These are phyloP conservation scores for Arthrobotrys sinensis DNA, from an alignment of 2,329 filamentous ascomycete genomes.

Conservation along the genomic window DNA sequence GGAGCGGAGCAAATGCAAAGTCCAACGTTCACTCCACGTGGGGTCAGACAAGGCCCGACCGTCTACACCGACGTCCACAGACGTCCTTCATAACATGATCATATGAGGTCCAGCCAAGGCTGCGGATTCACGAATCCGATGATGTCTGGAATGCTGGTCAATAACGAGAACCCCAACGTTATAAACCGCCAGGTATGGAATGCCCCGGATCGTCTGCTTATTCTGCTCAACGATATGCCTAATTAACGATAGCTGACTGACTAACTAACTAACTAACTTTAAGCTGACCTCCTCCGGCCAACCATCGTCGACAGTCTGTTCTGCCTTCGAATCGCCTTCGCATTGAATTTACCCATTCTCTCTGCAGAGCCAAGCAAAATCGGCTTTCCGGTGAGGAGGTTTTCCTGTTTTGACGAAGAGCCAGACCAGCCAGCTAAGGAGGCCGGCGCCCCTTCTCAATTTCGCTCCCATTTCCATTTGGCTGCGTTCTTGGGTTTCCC, in stretches of 20 bases:
- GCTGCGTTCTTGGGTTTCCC: conserved; percentile 22
- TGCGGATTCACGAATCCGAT: not conserved
- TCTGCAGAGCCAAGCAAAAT: conserved; percentile 35
- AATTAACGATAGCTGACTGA: not conserved
- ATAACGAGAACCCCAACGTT: not conserved
- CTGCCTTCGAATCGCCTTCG: not conserved
- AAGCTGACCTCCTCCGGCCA: not conserved
- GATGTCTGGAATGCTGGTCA: not conserved
- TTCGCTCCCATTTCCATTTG: conserved; percentile 45
- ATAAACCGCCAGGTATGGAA: not conserved
- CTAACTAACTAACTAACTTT: not conserved
- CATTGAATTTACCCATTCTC: conserved; percentile 11
- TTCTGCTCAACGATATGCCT: not conserved
- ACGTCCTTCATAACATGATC: not conserved
- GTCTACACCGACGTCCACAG: not conserved
- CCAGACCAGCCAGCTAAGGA: conserved; percentile 27
- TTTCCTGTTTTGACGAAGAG: conserved; percentile 39
- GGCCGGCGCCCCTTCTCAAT: conserved; percentile 46
- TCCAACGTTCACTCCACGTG: conserved; percentile 3
- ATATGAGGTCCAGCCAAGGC: not conserved
- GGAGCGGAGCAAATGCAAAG: not conserved
- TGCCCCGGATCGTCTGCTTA: conserved; percentile 11
- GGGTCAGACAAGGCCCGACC: conserved; percentile 1
- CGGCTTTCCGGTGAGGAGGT: conserved; percentile 15
- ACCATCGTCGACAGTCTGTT: not conserved